phyloP scores from a whole-genome alignment of 202 grass and related monocot genomes.

The Hordeum pubiflorum region DNA sequence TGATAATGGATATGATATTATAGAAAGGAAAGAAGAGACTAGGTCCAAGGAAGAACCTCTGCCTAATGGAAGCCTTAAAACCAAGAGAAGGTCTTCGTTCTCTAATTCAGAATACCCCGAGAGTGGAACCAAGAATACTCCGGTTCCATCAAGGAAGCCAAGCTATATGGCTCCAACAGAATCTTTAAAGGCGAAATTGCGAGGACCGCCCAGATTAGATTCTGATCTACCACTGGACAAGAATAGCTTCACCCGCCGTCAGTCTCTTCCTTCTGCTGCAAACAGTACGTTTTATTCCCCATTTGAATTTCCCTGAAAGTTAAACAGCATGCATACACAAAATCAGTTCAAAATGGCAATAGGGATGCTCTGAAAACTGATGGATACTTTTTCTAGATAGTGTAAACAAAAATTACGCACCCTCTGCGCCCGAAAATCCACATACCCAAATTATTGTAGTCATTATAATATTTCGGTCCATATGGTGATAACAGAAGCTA shows the following conservation, averaged over 20 bases:
- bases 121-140: constrained; percentile 40
- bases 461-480: not conserved
- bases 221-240: constrained; percentile 64
- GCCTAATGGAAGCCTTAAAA: constrained; percentile 54
- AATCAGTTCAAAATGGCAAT: constrained; percentile 16
- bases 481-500: not conserved
- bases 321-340: constrained; percentile 29
- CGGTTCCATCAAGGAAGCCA: constrained; percentile 52
- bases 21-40: constrained; percentile 35
- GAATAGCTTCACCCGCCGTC: constrained; percentile 45
- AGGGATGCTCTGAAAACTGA: constrained; percentile 24
- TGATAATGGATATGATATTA: constrained; percentile 30
- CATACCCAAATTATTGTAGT: not conserved
- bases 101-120: constrained; percentile 65
- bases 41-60: constrained; percentile 51
- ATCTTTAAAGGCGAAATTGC: constrained; percentile 78
- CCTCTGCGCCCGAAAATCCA: not conserved
- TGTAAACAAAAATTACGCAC: not conserved
- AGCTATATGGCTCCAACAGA: constrained; percentile 90
- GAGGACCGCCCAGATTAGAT: constrained; percentile 53
- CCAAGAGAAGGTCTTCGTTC: constrained; percentile 74
- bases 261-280: constrained; percentile 73
- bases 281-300: constrained; percentile 41
- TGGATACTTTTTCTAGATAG: not conserved
- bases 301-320: not conserved